Conservation (phyloP, 345 rosid species). For the Lepidium aucheri region DNA sequence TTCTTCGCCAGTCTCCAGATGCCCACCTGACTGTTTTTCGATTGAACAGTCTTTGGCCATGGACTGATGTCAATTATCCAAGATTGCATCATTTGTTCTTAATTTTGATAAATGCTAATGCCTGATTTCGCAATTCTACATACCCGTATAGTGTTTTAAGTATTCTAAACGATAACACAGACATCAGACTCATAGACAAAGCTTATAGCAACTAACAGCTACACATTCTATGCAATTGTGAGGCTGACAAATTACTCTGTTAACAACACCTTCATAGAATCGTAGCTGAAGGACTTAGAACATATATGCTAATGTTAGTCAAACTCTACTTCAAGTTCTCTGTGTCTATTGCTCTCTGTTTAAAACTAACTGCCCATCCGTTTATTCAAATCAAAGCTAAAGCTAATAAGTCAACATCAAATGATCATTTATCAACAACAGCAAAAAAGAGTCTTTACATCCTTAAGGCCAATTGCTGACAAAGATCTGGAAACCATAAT, state of each 20-base stretch:
- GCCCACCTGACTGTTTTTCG: no score
- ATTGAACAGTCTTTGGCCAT: neutral
- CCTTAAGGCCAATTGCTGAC: neutral
- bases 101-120: no score
- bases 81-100: no score
- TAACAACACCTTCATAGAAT: neutral
- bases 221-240: neutral
- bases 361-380: neutral
- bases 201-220: neutral
- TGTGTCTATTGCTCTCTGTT: neutral
- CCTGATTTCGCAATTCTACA: neutral
- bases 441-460: neutral
- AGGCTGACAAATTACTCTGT: neutral
- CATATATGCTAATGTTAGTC: neutral
- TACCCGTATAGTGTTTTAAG: neutral
- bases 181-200: neutral
- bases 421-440: neutral
- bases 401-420: neutral
- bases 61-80: neutral
- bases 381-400: neutral
- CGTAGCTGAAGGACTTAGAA: neutral
- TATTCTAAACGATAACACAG: neutral
- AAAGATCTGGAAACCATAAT: neutral
- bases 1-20: neutral
- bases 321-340: neutral